phyloP scores from a whole-genome alignment of 257 asterid genomes.

The Knoxia roxburghii region DNA sequence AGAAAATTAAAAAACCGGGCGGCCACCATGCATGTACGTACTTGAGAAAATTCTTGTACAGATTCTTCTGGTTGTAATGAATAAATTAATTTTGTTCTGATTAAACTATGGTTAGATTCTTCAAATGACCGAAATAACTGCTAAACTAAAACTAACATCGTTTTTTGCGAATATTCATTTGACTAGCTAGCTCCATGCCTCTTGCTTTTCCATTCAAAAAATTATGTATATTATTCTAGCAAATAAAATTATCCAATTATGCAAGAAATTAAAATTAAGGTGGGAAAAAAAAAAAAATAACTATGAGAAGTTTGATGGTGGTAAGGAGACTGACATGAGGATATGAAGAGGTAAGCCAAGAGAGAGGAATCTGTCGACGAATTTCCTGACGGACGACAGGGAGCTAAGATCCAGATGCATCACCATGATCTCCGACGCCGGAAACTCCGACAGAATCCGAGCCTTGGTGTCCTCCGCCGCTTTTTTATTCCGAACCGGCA shows the following conservation, averaged over 20 bases:
- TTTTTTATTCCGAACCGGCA: constrained; percentile 73
- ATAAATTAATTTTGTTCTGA: neutral
- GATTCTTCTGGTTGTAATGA: neutral
- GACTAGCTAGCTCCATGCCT: no score
- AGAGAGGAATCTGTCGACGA: constrained; percentile 57
- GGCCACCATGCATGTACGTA: constrained; percentile 6
- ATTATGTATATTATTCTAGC: neutral
- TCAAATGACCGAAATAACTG: neutral
- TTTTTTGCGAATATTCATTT: neutral
- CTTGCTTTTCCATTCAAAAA: no score
- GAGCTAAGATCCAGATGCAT: constrained; percentile 90
- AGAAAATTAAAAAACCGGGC: neutral
- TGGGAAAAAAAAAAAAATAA: neutral
- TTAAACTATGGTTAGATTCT: neutral
- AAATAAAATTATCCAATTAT: no score
- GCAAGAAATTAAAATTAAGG: no score
- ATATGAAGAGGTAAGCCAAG: constrained; percentile 72
- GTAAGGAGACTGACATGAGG: constrained; percentile 48
- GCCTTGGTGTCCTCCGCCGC: constrained; percentile 74
- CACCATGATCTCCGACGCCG: constrained; percentile 55
- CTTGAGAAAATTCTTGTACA: neutral
- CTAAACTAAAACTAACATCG: neutral
- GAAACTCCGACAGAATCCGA: constrained; percentile 60
- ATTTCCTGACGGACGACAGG: constrained; percentile 57
- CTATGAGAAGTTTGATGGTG: neutral